Conservation (phyloP, 1,284 basidiomycete species). For the Puccinia triticina region DNA sequence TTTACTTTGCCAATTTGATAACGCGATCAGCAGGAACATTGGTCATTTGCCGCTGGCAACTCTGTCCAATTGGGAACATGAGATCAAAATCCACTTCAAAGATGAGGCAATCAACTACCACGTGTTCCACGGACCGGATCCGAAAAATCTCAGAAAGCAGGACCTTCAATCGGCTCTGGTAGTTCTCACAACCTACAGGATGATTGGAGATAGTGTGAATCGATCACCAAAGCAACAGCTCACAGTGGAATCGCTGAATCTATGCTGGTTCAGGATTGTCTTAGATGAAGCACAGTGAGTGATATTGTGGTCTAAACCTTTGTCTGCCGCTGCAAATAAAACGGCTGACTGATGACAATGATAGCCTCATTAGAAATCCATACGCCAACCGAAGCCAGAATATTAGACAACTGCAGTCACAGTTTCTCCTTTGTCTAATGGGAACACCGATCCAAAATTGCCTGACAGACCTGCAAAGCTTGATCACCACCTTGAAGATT, state of each 20-base stretch:
- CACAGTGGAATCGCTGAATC: conserved; percentile 1
- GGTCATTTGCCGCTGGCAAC: not conserved
- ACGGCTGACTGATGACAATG: not conserved
- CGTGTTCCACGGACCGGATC: not conserved
- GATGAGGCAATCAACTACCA: not conserved
- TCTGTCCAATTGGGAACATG: not conserved
- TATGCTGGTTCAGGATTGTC: conserved; percentile 60
- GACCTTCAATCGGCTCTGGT: not conserved
- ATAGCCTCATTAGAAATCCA: conserved; percentile 57
- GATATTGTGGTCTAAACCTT: no score
- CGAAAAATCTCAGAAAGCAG: not conserved
- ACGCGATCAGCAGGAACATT: not conserved
- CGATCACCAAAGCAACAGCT: not conserved
- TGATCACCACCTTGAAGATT: conserved; percentile 50
- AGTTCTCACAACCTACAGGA: not conserved
- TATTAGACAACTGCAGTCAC: conserved; percentile 58
- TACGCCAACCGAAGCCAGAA: conserved; percentile 58
- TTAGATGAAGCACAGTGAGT: conserved; percentile 58
- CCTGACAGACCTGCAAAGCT: conserved; percentile 58
- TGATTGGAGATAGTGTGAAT: not conserved
- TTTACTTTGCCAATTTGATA: not conserved
- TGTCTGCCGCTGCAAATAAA: not conserved
- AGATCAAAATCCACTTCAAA: not conserved
- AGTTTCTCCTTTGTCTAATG: conserved; percentile 58
- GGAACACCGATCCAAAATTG: conserved; percentile 60